Percentiles rank a stretch among this genome's conserved stretches.
Conservation (phyloP, 73 alveolate species). For the Tetrahymena borealis region DNA sequence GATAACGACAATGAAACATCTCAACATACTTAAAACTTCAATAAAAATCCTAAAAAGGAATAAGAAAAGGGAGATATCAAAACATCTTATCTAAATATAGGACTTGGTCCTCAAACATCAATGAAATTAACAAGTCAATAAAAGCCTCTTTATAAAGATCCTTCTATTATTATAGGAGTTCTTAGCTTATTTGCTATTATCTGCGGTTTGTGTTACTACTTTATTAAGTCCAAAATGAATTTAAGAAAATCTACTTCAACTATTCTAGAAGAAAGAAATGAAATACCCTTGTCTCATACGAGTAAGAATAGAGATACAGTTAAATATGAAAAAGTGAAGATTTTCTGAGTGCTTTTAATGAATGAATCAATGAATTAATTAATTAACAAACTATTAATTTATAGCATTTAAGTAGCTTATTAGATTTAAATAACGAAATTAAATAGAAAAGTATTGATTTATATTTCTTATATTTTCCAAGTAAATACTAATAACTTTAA, state of each 20-base stretch:
- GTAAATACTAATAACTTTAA: too few species aligned
- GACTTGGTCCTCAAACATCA: not conserved
- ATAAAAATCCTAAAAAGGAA: not conserved
- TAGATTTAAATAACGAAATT: too few species aligned
- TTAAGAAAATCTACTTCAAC: not conserved
- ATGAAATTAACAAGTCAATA: not conserved
- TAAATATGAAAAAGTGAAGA: not conserved
- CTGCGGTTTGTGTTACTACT: not conserved
- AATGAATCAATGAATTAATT: too few species aligned
- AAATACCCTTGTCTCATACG: not conserved
- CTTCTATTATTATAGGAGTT: not conserved
- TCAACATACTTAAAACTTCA: not conserved
- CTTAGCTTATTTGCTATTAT: not conserved
- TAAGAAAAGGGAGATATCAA: not conserved
- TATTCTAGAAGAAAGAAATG: not conserved
- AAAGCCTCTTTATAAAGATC: not conserved
- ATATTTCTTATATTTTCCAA: too few species aligned
- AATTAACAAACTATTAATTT: too few species aligned
- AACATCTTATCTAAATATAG: too few species aligned
- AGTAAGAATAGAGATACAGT: too few species aligned
- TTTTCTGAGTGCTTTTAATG: not conserved
- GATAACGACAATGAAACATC: too few species aligned
- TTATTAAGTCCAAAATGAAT: not conserved
- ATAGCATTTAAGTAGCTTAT: too few species aligned
- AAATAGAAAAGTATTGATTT: too few species aligned